Evolutionary conservation across 2,329 filamentous ascomycete genomes (phyloP).

Genomic region (Camptophora hylomeconis): DNA sequence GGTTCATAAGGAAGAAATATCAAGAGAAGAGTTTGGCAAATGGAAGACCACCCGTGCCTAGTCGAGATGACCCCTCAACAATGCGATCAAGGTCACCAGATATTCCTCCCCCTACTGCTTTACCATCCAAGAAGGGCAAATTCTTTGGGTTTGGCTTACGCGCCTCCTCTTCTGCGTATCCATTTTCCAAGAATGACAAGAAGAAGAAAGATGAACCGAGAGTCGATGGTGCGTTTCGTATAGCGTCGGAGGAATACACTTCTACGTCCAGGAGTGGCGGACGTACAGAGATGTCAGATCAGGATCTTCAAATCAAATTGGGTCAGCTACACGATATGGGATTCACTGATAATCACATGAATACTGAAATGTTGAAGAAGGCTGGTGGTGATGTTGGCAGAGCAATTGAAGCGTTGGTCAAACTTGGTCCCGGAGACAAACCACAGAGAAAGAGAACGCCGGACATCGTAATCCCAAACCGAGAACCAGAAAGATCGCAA

Average conservation of each 20-base stretch:
- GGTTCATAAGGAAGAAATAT: slow-evolving; percentile 92
- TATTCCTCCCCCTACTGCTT: slow-evolving; percentile 26
- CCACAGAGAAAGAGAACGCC: no score
- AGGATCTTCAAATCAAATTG: slow-evolving; percentile 61
- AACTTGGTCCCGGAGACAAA: slow-evolving; percentile 61
- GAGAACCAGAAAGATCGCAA: slow-evolving; percentile 10
- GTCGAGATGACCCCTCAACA: slow-evolving; percentile 22
- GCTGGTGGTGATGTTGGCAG: slow-evolving; percentile 75
- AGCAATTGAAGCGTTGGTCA: slow-evolving; percentile 71
- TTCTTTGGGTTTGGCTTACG: slow-evolving; percentile 52
- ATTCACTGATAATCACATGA: slow-evolving; percentile 71
- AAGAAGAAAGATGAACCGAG: slow-evolving; percentile 22
- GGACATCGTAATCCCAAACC: slow-evolving; percentile 9
- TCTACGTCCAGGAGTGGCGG: slow-evolving; percentile 12
- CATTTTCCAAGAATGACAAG: slow-evolving; percentile 36
- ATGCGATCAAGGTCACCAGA: slow-evolving; percentile 42
- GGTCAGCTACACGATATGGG: slow-evolving; percentile 76
- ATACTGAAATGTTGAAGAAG: slow-evolving; percentile 67
- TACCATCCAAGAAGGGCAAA: slow-evolving; percentile 44
- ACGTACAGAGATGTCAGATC: slow-evolving; percentile 11
- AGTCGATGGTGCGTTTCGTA: slow-evolving; percentile 14
- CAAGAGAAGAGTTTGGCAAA: slow-evolving; percentile 48
- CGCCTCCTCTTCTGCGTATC: slow-evolving; percentile 59
- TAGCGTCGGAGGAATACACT: slow-evolving; percentile 13
- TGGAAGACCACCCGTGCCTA: slow-evolving; percentile 29